Base-by-base conservation (phyloP, 805 yeast species). In the Candida oleophila region DNA sequence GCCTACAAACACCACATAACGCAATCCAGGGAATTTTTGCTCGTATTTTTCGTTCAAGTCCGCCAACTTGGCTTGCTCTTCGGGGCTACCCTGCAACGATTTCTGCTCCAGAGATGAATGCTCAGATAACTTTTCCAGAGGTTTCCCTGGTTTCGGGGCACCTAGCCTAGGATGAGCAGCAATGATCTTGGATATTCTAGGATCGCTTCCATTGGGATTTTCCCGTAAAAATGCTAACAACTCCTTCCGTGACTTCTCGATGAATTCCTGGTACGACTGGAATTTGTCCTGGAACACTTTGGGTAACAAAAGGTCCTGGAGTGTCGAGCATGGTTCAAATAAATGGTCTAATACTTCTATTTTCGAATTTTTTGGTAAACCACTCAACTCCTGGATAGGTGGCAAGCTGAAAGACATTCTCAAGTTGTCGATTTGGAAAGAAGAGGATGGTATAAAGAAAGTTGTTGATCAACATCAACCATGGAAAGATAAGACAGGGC, bases 121-220 rank as follows among this genome's bases (percentile, higher is more conserved):
- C 3, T 64, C 69, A 5, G 88, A 85, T 25, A 88, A 70, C 22
- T 68, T 73, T 39, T 55, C 49, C 59, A 66, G 54, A 3, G 45
- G 38, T 9, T 54, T 45, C 3, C 49, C 54, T 11, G 49, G 43
- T 44, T 62, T 61, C 2, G 82, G 72, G 2, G 87, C 87, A 0
- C 97, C 97, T 15, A 90, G 69, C 46, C 96, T 73, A 15, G 97
- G 97, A 66, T 90, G 97, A 0, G 97, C 96, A 1, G 88, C 83
- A n/a, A 91, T 81, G 47, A 91, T 89, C 35, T 76, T 67, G 38
- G 73, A 57, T 11, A 78, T 61, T 16, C 60, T 56, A 2, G 56
- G 58, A 36, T 36, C 19, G 21, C 14, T 12, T 43, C 41, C 48
- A 18, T 55, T 57, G 49, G 48, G 53, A 43, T 55, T 54, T 38